Percentiles rank a stretch among this genome's conserved stretches.
Conservation (phyloP, 176 grass and related monocot species). For the Typha latifolia region DNA sequence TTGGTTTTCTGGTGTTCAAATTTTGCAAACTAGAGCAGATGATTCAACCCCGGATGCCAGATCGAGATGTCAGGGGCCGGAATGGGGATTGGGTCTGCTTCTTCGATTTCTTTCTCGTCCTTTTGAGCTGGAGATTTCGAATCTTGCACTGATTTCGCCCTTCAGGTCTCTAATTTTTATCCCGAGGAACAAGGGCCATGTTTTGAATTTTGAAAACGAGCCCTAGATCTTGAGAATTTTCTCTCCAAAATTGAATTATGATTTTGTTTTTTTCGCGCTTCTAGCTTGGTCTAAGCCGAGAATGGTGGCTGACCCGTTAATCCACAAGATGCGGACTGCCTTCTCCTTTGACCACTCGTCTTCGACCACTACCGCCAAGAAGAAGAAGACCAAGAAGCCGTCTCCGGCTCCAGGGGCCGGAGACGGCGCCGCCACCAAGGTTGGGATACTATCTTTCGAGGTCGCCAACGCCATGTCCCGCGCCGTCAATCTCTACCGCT, state of each 20-base stretch:
- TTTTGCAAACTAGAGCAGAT: too few relatives aligned
- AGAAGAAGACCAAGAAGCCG: constrained; percentile 25
- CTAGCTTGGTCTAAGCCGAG: background rate
- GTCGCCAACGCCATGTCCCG: constrained; percentile 86
- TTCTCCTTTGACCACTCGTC: constrained; percentile 39
- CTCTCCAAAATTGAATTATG: too few relatives aligned
- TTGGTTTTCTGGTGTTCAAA: too few relatives aligned
- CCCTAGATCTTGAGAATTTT: too few relatives aligned
- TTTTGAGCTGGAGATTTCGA: constrained; percentile 8
- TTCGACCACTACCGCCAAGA: constrained; percentile 29
- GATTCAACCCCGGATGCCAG: too few relatives aligned
- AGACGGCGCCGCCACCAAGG: constrained; percentile 19
- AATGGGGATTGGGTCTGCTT: too few relatives aligned
- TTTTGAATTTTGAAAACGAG: too few relatives aligned
- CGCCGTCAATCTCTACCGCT: constrained; percentile 60
- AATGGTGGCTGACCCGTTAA: constrained; percentile 63
- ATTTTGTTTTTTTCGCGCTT: background rate
- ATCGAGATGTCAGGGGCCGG: too few relatives aligned
- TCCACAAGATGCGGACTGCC: constrained; percentile 52
- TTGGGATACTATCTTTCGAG: constrained; percentile 89
- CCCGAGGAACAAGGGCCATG: too few relatives aligned
- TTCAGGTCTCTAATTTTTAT: too few relatives aligned
- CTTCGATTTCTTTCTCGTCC: background rate
- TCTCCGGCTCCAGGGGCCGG: background rate
- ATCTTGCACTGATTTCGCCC: background rate